Percentiles rank a stretch among this genome's conserved stretches.
These are phyloP conservation scores for Umbelopsis sp. DNA, from an alignment of 371 early-diverging fungal genomes.

Conservation along the genomic window DNA sequence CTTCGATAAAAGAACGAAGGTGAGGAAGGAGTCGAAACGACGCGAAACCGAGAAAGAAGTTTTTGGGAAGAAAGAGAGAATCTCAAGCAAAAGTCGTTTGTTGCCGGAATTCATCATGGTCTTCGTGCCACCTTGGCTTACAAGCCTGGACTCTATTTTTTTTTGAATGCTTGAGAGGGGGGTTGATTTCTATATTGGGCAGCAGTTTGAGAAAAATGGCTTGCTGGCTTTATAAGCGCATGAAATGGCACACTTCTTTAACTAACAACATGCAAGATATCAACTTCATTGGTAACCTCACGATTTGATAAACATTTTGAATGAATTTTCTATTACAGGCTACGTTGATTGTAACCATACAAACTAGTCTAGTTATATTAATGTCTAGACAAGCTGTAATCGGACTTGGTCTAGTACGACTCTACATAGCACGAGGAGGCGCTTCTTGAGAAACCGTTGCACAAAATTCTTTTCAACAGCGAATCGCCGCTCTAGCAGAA, in stretches of 20 bases:
- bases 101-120: too few species aligned
- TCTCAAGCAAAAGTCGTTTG: not conserved
- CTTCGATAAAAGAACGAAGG: not conserved
- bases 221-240: not conserved
- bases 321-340: not conserved
- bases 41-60: slow-evolving; percentile 1
- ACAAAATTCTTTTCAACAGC: not conserved
- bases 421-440: slow-evolving; percentile 14
- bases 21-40: not conserved
- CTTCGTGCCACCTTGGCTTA: slow-evolving; percentile 12
- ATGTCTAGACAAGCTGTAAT: not conserved
- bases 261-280: not conserved
- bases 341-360: not conserved
- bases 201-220: not conserved
- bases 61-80: not conserved
- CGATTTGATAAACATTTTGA: not conserved
- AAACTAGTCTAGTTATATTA: not conserved
- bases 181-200: not conserved
- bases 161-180: not conserved
- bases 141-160: not conserved
- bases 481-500: not conserved
- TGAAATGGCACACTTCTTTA: not conserved
- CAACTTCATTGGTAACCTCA: not conserved
- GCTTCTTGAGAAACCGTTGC: slow-evolving; percentile 16
- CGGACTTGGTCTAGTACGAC: not conserved